Percentiles rank a stretch among this genome's conserved stretches.
Conservation (phyloP, 345 rosid species). For the Eucalyptus caleyi region DNA sequence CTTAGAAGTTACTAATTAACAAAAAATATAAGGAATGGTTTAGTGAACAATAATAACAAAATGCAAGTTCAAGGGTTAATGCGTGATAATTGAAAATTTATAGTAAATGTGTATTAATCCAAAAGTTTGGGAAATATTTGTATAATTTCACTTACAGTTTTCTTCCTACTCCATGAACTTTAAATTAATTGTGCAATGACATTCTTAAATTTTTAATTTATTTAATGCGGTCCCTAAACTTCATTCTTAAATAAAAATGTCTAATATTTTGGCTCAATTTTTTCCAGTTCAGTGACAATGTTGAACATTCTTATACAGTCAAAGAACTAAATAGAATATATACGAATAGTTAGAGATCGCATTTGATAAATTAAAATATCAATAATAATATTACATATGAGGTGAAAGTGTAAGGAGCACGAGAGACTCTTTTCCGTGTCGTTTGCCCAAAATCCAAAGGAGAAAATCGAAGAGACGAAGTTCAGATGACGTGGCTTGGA, state of each 20-base stretch:
- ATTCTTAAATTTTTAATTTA: too few relatives aligned
- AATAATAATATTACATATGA: accelerated
- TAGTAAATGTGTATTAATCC: background rate
- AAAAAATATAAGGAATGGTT: background rate
- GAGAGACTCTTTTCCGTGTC: too few relatives aligned
- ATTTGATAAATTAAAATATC: too few relatives aligned
- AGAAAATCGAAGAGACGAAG: background rate
- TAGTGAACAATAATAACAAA: background rate
- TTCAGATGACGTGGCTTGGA: background rate
- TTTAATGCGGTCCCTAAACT: too few relatives aligned
- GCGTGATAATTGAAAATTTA: background rate
- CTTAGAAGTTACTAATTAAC: background rate
- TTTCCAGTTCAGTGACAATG: too few relatives aligned
- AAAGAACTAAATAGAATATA: too few relatives aligned
- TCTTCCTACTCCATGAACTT: background rate
- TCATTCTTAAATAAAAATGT: too few relatives aligned
- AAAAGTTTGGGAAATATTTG: background rate
- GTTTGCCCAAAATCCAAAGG: background rate
- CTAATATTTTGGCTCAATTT: too few relatives aligned
- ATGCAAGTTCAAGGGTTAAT: background rate
- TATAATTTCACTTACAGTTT: background rate
- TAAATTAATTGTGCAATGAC: too few relatives aligned
- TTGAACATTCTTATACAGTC: too few relatives aligned
- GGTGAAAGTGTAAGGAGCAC: too few relatives aligned
- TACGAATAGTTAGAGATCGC: accelerated